Evolutionary conservation across 257 asterid genomes (phyloP).

Genomic region (Oldenlandia corymbosa): DNA sequence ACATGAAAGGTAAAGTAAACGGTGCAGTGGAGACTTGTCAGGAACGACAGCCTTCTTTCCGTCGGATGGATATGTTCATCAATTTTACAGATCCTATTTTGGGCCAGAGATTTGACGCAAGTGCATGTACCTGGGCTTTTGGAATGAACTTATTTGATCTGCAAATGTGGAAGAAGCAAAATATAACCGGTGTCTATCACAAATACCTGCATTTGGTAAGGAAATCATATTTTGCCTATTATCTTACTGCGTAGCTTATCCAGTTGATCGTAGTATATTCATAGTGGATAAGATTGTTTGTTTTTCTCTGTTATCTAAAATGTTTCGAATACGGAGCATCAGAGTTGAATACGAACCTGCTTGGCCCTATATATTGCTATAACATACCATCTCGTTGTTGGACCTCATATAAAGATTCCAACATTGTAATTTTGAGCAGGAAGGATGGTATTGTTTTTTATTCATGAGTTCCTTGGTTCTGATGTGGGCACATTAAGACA

Average conservation of each 20-base stretch:
- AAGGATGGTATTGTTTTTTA: neutral
- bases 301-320: no score
- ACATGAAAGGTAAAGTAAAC: constrained; percentile 76
- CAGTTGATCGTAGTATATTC: neutral
- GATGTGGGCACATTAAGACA: neutral
- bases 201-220: constrained; percentile 66
- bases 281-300: no score
- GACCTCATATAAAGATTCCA: no score
- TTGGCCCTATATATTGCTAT: neutral
- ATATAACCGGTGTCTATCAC: constrained; percentile 59
- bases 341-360: neutral
- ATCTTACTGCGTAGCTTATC: constrained; percentile 9
- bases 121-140: constrained; percentile 91
- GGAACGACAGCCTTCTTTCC: constrained; percentile 62
- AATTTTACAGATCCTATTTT: constrained; percentile 65
- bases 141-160: constrained; percentile 93
- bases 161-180: constrained; percentile 62
- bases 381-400: no score
- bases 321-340: no score
- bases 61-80: constrained; percentile 66
- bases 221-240: neutral
- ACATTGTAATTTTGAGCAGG: no score
- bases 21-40: constrained; percentile 82
- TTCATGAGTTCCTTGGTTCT: neutral
- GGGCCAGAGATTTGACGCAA: constrained; percentile 44